A percentile compares a stretch with the other conserved stretches of the same genome.
Evolutionary conservation across 805 yeast species (phyloP).

Genomic region (Komagataella pseudopastoris): DNA sequence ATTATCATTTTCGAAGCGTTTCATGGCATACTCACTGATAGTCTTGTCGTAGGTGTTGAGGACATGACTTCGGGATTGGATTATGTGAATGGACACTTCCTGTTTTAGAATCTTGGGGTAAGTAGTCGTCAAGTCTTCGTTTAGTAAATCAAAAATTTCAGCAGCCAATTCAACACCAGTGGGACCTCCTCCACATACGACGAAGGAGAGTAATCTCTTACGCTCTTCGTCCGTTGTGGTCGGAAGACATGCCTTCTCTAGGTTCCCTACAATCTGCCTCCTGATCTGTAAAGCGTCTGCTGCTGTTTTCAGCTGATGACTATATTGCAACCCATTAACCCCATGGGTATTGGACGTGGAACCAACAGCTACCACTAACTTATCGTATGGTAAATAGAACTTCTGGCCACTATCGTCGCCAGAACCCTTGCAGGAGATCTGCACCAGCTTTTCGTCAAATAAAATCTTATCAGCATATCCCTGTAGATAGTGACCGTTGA

Average conservation of each 20-base stretch:
- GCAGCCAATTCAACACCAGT: slow-evolving; percentile 69
- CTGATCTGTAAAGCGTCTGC: slow-evolving; percentile 48
- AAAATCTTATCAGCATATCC: slow-evolving; percentile 48
- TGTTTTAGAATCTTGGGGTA: slow-evolving; percentile 52
- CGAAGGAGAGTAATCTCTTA: slow-evolving; percentile 44
- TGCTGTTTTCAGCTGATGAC: slow-evolving; percentile 51
- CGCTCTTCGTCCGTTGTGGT: slow-evolving; percentile 52
- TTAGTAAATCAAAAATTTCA: slow-evolving; percentile 50
- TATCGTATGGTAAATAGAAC: slow-evolving; percentile 62
- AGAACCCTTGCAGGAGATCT: slow-evolving; percentile 33
- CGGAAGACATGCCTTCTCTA: slow-evolving; percentile 54
- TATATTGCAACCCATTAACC: slow-evolving; percentile 51
- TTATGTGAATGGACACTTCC: slow-evolving; percentile 51
- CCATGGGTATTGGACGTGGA: slow-evolving; percentile 60
- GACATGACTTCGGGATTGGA: slow-evolving; percentile 56
- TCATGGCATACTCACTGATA: slow-evolving; percentile 51
- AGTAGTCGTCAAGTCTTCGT: slow-evolving; percentile 43
- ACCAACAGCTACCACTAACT: slow-evolving; percentile 56
- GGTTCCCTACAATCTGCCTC: slow-evolving; percentile 35
- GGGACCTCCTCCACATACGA: slow-evolving; percentile 66
- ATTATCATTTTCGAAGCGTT: slow-evolving; percentile 46
- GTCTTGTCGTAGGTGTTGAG: slow-evolving; percentile 56
- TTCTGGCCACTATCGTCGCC: slow-evolving; percentile 22
- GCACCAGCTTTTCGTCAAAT: slow-evolving; percentile 40
- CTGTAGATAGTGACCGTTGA: slow-evolving; percentile 49